Evolutionary conservation across 2,329 filamentous ascomycete species (phyloP).

Genomic region (Fusarium phyllophilum): DNA sequence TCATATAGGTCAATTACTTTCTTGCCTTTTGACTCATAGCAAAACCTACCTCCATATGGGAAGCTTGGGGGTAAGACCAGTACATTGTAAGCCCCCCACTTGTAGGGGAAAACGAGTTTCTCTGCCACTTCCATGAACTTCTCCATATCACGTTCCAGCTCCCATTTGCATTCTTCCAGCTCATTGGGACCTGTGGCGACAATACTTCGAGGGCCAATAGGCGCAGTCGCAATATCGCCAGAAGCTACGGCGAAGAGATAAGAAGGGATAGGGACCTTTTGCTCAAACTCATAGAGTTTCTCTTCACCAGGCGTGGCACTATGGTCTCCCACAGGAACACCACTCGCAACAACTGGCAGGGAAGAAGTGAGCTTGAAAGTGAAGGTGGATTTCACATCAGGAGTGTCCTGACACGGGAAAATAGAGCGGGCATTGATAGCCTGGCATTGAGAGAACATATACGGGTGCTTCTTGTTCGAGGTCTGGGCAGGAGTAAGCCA

Average conservation of each 20-base stretch:
- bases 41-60: conserved; percentile 77
- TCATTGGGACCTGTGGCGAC: conserved; percentile 92
- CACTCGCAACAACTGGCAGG: conserved; percentile 91
- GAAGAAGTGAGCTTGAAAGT: conserved; percentile 88
- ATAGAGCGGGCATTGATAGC: conserved; percentile 94
- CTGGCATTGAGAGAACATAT: conserved; percentile 98
- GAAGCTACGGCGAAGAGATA: conserved; percentile 94
- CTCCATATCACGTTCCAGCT: conserved; percentile 90
- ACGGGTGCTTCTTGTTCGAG: conserved; percentile 93
- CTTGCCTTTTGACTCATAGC: background rate
- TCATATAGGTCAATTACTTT: background rate
- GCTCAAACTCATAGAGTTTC: conserved; percentile 85
- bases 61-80: conserved; percentile 90
- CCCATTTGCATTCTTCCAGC: conserved; percentile 85
- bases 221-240: conserved; percentile 85
- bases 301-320: conserved; percentile 57
- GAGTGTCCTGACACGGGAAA: conserved; percentile 97
- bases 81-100: conserved; percentile 96
- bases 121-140: conserved; percentile 91
- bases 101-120: conserved; percentile 83
- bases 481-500: conserved; percentile 96
- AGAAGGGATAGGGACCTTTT: conserved; percentile 90
- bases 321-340: conserved; percentile 67
- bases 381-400: conserved; percentile 96
- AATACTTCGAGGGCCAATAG: conserved; percentile 84